Evolutionary conservation across 345 rosid species (phyloP), one percentile per base, ranked within the genome.

Genomic region (Populus davidiana): DNA sequence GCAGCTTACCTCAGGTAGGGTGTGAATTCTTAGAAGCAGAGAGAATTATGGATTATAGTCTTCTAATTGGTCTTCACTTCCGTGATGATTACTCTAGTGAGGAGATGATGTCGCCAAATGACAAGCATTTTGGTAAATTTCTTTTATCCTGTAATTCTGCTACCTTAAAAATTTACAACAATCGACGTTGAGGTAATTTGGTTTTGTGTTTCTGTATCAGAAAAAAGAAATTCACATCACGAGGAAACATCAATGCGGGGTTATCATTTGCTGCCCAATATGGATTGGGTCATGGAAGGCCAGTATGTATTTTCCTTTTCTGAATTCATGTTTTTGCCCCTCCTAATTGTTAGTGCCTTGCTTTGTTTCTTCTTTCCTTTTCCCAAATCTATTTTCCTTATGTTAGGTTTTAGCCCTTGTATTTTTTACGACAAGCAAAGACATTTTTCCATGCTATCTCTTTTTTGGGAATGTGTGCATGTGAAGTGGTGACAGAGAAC

Each of bases 41-140:
- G 79, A 85, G 81, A 73, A 90, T 90, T 68, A 90, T 90, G 94
- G 94, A 90, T 75, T 90, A 88, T 27, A 89, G 94, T 85, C 92
- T 91, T 62, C 80, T 91, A 74, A 79, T 91, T 67, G 94, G 94
- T 81, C 84, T 91, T 59, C 94, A 91, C 81, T 91, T 89, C 67
- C 86, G 81, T 38, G 83, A 91, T 71, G 87, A 41, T 86, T 78
- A 75, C 74, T 81, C 81, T 0, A 72, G 78, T 68, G 84, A 81
- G 52, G 77, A 79, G 67, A 70, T 66, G 70, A 81, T 76, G 81
- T 81, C 85, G 59, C 81, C 78, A 49, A 78, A 50, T 10, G 65
- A 44, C 77, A 17, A 59, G 47, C 54, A 65, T 50, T 65, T 65
- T 75, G 80, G 86, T 84, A 81, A 71, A 11, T 52, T n/a, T 6